These are phyloP conservation scores for Metschnikowia noctiluminum DNA, from an alignment of 805 yeast species.

Conservation along the genomic window DNA sequence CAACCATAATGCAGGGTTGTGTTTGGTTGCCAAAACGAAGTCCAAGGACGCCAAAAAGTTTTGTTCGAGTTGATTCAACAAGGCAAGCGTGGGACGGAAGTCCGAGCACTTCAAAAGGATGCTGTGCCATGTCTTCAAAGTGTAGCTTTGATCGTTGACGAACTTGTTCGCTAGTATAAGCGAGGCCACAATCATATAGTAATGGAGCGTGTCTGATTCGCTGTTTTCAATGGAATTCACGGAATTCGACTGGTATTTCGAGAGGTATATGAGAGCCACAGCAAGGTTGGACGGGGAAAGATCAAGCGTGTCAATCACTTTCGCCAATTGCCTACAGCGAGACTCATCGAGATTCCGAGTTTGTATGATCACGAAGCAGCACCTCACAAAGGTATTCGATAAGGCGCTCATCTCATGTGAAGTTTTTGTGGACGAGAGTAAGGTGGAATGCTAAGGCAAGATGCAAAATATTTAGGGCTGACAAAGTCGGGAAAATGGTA, in stretches of 20 bases:
- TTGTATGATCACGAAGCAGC: slow-evolving; percentile 12
- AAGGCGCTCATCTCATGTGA: slow-evolving; percentile 8
- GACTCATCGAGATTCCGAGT: slow-evolving; percentile 3
- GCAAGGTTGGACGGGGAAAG: slow-evolving; percentile 17
- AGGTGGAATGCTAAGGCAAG: background rate
- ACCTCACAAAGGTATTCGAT: slow-evolving; percentile 11
- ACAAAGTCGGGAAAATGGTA: background rate
- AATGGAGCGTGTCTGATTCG: slow-evolving; percentile 14
- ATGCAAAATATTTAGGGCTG: background rate
- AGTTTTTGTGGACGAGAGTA: background rate
- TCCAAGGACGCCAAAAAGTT: slow-evolving; percentile 16
- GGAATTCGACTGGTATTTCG: slow-evolving; percentile 12
- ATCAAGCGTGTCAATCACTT: slow-evolving; percentile 17
- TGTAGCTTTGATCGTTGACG: slow-evolving; percentile 48
- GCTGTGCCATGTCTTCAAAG: slow-evolving; percentile 49
- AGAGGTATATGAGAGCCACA: slow-evolving; percentile 15
- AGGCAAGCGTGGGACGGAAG: slow-evolving; percentile 12
- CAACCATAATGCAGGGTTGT: slow-evolving; percentile 13
- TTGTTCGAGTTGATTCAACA: slow-evolving; percentile 19
- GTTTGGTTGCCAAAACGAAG: slow-evolving; percentile 11
- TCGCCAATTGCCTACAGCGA: slow-evolving; percentile 10
- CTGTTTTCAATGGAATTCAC: slow-evolving; percentile 11
- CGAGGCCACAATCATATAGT: slow-evolving; percentile 16
- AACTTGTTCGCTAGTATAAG: slow-evolving; percentile 33
- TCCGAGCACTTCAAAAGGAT: slow-evolving; percentile 11